Evolutionary conservation across 768 basidiomycete genomes (phyloP).

Genomic region (Mycena alexandri): DNA sequence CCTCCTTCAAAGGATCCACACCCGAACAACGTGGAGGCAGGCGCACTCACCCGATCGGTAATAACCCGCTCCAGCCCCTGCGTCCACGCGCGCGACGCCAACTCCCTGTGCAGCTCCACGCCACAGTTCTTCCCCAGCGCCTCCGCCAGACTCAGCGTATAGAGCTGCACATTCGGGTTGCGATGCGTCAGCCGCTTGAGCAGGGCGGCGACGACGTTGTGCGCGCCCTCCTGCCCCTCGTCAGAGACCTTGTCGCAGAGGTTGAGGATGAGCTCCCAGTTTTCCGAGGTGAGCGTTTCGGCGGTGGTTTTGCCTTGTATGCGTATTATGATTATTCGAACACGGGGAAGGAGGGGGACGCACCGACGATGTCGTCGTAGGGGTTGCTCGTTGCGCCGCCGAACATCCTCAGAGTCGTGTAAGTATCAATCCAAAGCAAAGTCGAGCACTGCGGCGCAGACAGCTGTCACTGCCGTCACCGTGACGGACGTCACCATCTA

Average conservation of each 20-base stretch:
- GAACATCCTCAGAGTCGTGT: constrained; percentile 66
- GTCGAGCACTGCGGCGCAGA: constrained; percentile 18
- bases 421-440: background rate
- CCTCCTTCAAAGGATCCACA: too few species aligned
- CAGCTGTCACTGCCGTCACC: too few species aligned
- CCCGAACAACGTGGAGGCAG: too few species aligned
- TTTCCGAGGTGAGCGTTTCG: constrained; percentile 93
- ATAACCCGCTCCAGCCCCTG: constrained; percentile 88
- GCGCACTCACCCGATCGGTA: constrained; percentile 85
- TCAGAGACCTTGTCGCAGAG: constrained; percentile 97
- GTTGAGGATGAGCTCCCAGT: constrained; percentile 95
- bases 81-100: constrained; percentile 92
- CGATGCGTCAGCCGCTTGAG: constrained; percentile 94
- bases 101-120: constrained; percentile 83
- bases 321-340: background rate
- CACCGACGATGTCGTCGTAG: constrained; percentile 94
- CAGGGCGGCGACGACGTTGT: constrained; percentile 84
- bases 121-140: constrained; percentile 93
- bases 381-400: constrained; percentile 74
- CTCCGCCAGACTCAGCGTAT: constrained; percentile 89
- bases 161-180: constrained; percentile 97
- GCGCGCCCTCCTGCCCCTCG: constrained; percentile 90
- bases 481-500: too few species aligned
- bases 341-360: constrained; percentile 49
- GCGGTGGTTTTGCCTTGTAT: constrained; percentile 91